A percentile compares a stretch with the other conserved stretches of the same genome.
phyloP scores from a whole-genome alignment of 345 rosid species.

The Trapa bicornis region DNA sequence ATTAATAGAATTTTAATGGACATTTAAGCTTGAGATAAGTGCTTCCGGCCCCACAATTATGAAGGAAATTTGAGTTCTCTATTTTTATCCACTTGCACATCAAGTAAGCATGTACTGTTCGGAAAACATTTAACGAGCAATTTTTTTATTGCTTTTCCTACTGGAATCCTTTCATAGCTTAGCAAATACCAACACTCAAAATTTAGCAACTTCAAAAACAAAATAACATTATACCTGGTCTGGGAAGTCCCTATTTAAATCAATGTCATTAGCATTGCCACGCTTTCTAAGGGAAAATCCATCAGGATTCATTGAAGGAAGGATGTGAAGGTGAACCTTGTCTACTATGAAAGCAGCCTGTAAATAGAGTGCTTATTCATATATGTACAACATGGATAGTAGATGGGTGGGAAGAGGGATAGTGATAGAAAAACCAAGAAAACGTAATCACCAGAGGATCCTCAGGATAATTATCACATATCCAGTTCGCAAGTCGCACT shows the following conservation, averaged over 20 bases:
- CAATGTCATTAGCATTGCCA: slow-evolving; percentile 73
- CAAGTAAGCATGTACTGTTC: not conserved
- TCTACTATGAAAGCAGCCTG: slow-evolving; percentile 71
- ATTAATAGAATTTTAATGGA: not conserved
- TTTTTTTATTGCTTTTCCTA: not conserved
- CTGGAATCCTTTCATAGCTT: not conserved
- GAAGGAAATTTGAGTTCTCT: not conserved
- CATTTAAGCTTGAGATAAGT: not conserved
- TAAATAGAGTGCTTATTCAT: slow-evolving; percentile 11
- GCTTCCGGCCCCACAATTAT: not conserved
- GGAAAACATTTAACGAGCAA: not conserved
- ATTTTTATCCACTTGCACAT: not conserved
- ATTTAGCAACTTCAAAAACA: not conserved
- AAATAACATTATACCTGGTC: slow-evolving; percentile 60
- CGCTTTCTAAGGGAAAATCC: slow-evolving; percentile 62
- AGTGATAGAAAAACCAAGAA: not conserved
- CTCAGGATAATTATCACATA: slow-evolving; percentile 64
- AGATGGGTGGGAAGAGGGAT: not conserved
- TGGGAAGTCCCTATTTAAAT: slow-evolving; percentile 93
- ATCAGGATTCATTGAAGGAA: slow-evolving; percentile 95
- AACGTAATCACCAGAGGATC: slow-evolving; percentile 62
- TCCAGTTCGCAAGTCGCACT: slow-evolving; percentile 74
- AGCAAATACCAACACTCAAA: not conserved
- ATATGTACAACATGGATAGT: not conserved
- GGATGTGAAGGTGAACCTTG: slow-evolving; percentile 80